These are phyloP conservation scores for Westerdykella aurantiaca DNA, from an alignment of 2,329 filamentous ascomycete genomes.

Conservation along the genomic window DNA sequence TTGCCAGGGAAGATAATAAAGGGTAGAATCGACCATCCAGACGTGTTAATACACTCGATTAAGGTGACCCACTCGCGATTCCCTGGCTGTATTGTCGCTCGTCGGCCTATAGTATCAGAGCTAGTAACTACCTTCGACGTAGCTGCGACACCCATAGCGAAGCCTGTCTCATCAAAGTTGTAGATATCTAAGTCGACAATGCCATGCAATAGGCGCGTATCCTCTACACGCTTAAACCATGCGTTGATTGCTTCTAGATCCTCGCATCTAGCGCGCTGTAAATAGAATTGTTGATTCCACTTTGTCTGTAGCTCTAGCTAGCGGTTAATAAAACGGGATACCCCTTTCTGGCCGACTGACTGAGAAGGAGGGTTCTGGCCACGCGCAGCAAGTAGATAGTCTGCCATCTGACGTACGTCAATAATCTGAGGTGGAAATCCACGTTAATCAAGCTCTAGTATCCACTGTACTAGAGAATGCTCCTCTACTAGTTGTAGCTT, in stretches of 20 bases:
- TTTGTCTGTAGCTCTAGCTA: conserved; percentile 10
- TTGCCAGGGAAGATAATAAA: conserved; percentile 11
- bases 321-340: conserved; percentile 6
- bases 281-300: conserved; percentile 6
- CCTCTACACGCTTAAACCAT: too few species aligned
- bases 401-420: background rate
- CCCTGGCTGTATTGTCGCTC: conserved; percentile 6
- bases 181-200: conserved; percentile 9
- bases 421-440: too few species aligned
- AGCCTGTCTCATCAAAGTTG: conserved; percentile 26
- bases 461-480: background rate
- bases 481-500: conserved; percentile 1
- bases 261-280: too few species aligned
- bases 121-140: conserved; percentile 9
- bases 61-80: conserved; percentile 9
- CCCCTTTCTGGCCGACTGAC: conserved; percentile 6
- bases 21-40: conserved; percentile 2
- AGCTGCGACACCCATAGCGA: conserved; percentile 25
- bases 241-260: too few species aligned
- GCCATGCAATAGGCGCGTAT: conserved; percentile 2
- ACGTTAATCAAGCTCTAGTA: too few species aligned
- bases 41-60: conserved; percentile 7
- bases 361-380: conserved; percentile 3
- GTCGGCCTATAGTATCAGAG: conserved; percentile 1
- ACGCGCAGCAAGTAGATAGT: background rate